Percentiles rank a stretch among this genome's conserved stretches.
phyloP scores from a whole-genome alignment of 768 basidiomycete genomes.

The Tulasnella sp. region DNA sequence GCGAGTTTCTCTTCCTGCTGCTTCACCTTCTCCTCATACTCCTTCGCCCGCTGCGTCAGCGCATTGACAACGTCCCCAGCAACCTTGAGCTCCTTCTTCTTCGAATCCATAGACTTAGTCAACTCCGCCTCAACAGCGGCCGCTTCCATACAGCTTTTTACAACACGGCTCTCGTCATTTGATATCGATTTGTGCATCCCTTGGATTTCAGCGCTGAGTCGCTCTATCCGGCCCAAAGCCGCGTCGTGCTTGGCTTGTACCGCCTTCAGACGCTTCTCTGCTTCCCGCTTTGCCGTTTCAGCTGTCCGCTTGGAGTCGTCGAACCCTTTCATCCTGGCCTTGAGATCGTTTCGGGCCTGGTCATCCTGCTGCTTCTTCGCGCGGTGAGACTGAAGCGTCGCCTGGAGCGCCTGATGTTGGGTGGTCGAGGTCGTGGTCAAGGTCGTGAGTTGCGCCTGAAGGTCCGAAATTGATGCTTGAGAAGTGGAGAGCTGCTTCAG shows the following conservation, averaged over 20 bases:
- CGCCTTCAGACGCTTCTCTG: slow-evolving; percentile 76
- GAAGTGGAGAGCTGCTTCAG: slow-evolving; percentile 58
- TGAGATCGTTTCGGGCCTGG: slow-evolving; percentile 59
- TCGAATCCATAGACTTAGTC: slow-evolving; percentile 39
- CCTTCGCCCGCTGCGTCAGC: slow-evolving; percentile 53
- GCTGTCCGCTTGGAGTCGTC: slow-evolving; percentile 81
- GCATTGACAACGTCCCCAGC: slow-evolving; percentile 56
- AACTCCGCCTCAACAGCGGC: slow-evolving; percentile 40
- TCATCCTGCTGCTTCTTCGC: slow-evolving; percentile 77
- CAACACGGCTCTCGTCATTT: slow-evolving; percentile 45
- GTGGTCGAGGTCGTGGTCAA: slow-evolving; percentile 44
- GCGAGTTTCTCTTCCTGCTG: slow-evolving; percentile 50
- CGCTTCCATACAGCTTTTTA: slow-evolving; percentile 26
- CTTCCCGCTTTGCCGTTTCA: slow-evolving; percentile 69
- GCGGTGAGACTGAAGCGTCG: slow-evolving; percentile 61
- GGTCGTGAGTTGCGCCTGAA: slow-evolving; percentile 58
- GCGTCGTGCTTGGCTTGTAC: slow-evolving; percentile 54
- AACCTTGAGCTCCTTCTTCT: slow-evolving; percentile 48
- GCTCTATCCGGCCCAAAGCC: slow-evolving; percentile 44
- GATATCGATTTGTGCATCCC: slow-evolving; percentile 41
- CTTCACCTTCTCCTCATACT: slow-evolving; percentile 60
- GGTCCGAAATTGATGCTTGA: slow-evolving; percentile 51
- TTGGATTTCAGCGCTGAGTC: slow-evolving; percentile 51
- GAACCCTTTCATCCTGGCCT: slow-evolving; percentile 67
- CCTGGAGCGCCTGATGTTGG: slow-evolving; percentile 54